phyloP scores from a whole-genome alignment of 2,329 filamentous ascomycete species.

The Huntiella abstrusa region DNA sequence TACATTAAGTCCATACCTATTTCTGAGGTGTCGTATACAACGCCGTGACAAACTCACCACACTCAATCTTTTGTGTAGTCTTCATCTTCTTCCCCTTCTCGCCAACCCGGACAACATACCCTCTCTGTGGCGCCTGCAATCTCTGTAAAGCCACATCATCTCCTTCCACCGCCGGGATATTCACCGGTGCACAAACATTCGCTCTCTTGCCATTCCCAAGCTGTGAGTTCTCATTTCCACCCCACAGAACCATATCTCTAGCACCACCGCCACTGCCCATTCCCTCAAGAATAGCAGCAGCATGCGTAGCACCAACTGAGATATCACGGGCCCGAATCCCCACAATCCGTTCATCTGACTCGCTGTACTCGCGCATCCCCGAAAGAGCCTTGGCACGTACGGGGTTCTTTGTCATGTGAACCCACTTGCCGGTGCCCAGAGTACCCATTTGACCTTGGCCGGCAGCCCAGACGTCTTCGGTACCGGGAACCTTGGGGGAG shows the following conservation, averaged over 20 bases:
- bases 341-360: slow-evolving; percentile 42
- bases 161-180: slow-evolving; percentile 59
- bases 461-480: slow-evolving; percentile 68
- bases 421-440: slow-evolving; percentile 76
- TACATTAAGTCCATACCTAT: neutral
- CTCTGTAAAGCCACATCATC: slow-evolving; percentile 44
- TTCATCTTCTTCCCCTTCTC: slow-evolving; percentile 48
- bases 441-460: slow-evolving; percentile 71
- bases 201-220: slow-evolving; percentile 78
- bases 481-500: slow-evolving; percentile 27
- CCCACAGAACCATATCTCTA: slow-evolving; percentile 80
- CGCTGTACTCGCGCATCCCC: slow-evolving; percentile 73
- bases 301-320: slow-evolving; percentile 63
- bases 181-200: slow-evolving; percentile 56
- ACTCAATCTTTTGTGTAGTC: slow-evolving; percentile 76
- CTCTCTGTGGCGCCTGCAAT: slow-evolving; percentile 61
- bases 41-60: slow-evolving; percentile 62
- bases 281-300: slow-evolving; percentile 68
- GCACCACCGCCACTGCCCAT: slow-evolving; percentile 40
- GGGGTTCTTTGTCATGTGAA: slow-evolving; percentile 61
- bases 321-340: slow-evolving; percentile 63
- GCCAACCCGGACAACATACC: slow-evolving; percentile 43
- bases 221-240: slow-evolving; percentile 85
- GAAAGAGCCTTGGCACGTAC: slow-evolving; percentile 70
- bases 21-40: slow-evolving; percentile 45